phyloP scores from a whole-genome alignment of 805 yeast species.

The Spathaspora hagerdaliae region DNA sequence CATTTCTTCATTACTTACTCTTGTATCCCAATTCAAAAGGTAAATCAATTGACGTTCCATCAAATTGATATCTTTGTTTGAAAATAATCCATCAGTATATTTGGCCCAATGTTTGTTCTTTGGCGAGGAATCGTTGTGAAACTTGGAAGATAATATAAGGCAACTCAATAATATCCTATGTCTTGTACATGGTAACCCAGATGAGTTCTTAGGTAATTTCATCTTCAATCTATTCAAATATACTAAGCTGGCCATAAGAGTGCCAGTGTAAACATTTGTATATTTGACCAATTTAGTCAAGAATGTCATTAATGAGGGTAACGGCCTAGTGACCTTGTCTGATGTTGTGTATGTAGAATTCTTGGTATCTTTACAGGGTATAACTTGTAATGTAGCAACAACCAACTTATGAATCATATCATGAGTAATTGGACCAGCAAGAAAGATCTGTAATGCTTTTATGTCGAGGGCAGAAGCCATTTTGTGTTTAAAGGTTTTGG shows the following conservation, averaged over 20 bases:
- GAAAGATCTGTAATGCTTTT: slow-evolving; percentile 55
- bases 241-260: slow-evolving; percentile 67
- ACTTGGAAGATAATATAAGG: slow-evolving; percentile 67
- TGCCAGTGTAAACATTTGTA: slow-evolving; percentile 78
- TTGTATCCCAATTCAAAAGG: slow-evolving; percentile 67
- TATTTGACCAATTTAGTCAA: slow-evolving; percentile 67
- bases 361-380: slow-evolving; percentile 51
- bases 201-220: slow-evolving; percentile 66
- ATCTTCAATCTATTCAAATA: slow-evolving; percentile 59
- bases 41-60: slow-evolving; percentile 77
- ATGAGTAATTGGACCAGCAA: slow-evolving; percentile 66
- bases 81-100: slow-evolving; percentile 71
- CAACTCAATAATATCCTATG: slow-evolving; percentile 76
- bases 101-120: slow-evolving; percentile 77
- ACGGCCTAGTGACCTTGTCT: slow-evolving; percentile 33
- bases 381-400: slow-evolving; percentile 59
- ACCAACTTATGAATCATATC: slow-evolving; percentile 72
- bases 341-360: slow-evolving; percentile 15
- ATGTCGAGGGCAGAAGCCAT: slow-evolving; percentile 14
- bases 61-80: slow-evolving; percentile 63
- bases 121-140: slow-evolving; percentile 75
- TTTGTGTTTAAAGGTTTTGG: background rate
- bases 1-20: slow-evolving; percentile 44
- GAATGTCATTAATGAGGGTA: slow-evolving; percentile 73
- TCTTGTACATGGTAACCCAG: slow-evolving; percentile 75